Conservation (phyloP, 495 filamentous ascomycete species). For the Margaritispora aquatica region DNA sequence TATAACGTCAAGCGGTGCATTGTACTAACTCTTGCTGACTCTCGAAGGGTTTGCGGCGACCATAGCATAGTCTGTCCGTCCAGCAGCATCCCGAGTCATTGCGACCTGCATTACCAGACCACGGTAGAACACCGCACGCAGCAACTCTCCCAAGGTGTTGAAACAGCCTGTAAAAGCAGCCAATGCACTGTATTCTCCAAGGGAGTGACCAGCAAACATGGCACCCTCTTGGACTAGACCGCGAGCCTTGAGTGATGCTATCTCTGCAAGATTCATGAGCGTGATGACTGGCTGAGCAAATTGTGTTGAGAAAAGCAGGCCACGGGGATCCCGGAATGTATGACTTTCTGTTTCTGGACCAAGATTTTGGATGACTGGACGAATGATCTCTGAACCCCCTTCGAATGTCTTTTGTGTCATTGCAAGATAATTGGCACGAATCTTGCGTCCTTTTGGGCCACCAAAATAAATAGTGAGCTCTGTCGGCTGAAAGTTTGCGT, state of each 20-base stretch:
- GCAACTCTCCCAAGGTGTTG: constrained; percentile 25
- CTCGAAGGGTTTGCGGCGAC: constrained; percentile 34
- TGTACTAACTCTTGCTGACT: constrained; percentile 19
- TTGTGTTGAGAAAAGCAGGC: background rate
- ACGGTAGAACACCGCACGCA: constrained; percentile 35
- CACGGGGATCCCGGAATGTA: background rate
- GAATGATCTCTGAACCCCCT: too few species aligned
- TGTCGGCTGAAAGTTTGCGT: too few species aligned
- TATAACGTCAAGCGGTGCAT: background rate
- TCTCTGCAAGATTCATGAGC: background rate
- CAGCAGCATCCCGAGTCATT: constrained; percentile 27
- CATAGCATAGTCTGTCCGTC: constrained; percentile 32
- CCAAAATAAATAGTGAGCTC: background rate
- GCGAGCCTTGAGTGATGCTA: background rate
- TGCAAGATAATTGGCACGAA: background rate
- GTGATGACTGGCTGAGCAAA: background rate
- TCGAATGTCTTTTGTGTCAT: background rate
- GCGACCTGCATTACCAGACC: constrained; percentile 36
- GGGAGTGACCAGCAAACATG: constrained; percentile 36
- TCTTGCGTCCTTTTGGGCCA: background rate
- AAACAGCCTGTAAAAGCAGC: constrained; percentile 26
- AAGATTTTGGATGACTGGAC: background rate
- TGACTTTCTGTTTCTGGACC: background rate
- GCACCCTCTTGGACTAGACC: constrained; percentile 24
- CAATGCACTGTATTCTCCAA: constrained; percentile 36